Conservation (phyloP, 768 basidiomycete species). For the Lenzites betulinus region DNA sequence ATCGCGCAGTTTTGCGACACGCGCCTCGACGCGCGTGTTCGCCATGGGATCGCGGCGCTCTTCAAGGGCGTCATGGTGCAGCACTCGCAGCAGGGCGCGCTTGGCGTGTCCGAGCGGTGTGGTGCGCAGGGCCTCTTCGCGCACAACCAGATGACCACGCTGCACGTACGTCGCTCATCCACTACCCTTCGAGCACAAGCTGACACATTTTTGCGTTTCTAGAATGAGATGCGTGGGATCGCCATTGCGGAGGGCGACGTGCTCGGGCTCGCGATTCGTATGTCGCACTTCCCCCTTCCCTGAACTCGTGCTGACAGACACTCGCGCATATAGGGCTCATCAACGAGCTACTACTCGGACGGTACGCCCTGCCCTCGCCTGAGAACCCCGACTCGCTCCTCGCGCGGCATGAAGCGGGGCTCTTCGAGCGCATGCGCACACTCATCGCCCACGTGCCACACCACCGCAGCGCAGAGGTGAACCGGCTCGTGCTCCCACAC, state of each 20-base stretch:
- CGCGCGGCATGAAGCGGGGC: slow-evolving; percentile 47
- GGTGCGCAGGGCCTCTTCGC: slow-evolving; percentile 48
- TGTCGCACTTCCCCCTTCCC: slow-evolving; percentile 6
- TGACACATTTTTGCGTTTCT: not conserved
- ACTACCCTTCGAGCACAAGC: not conserved
- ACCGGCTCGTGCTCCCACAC: slow-evolving; percentile 40
- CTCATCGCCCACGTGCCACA: slow-evolving; percentile 25
- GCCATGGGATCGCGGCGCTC: slow-evolving; percentile 35
- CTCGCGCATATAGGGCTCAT: slow-evolving; percentile 44
- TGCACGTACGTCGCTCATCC: slow-evolving; percentile 32
- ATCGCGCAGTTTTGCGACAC: slow-evolving; percentile 32
- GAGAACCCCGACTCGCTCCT: slow-evolving; percentile 49
- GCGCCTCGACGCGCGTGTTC: slow-evolving; percentile 22
- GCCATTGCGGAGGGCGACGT: slow-evolving; percentile 50
- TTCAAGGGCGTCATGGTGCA: slow-evolving; percentile 35
- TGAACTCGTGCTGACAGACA: slow-evolving; percentile 3
- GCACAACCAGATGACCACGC: slow-evolving; percentile 36
- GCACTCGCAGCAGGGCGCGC: slow-evolving; percentile 22
- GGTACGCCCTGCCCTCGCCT: slow-evolving; percentile 52
- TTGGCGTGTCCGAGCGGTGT: slow-evolving; percentile 38
- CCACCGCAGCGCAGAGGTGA: slow-evolving; percentile 55
- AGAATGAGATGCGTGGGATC: slow-evolving; percentile 42
- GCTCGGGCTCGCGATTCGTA: slow-evolving; percentile 43
- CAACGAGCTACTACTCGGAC: slow-evolving; percentile 57
- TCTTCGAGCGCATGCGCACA: slow-evolving; percentile 31